Conservation (phyloP, 257 asterid genomes). For the Solanum medicagineum region DNA sequence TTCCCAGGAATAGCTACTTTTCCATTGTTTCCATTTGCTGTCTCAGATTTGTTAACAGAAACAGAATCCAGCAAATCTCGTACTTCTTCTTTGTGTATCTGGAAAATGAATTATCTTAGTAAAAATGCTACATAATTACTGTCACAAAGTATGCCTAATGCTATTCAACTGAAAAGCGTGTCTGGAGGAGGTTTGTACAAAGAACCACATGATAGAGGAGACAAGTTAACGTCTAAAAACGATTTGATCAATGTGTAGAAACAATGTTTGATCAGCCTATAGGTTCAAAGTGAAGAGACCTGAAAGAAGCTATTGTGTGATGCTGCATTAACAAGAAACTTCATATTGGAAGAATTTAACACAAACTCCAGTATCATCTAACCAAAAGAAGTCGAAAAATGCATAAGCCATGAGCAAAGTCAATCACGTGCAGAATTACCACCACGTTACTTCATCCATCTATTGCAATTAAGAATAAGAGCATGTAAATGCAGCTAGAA, state of each 20-base stretch:
- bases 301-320: background rate
- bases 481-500: background rate
- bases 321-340: background rate
- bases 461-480: background rate
- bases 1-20: conserved; percentile 67
- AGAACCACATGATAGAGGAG: background rate
- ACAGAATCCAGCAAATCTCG: conserved; percentile 72
- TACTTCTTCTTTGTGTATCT: conserved; percentile 99
- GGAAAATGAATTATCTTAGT: conserved; percentile 5
- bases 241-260: background rate
- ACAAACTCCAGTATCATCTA: background rate
- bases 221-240: background rate
- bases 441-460: background rate
- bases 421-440: background rate
- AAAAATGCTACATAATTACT: background rate
- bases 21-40: conserved; percentile 58
- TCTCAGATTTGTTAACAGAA: conserved; percentile 43
- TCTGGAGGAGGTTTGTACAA: background rate
- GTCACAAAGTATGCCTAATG: background rate
- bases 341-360: background rate
- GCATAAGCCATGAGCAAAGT: background rate
- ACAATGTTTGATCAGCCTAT: background rate
- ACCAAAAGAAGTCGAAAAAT: background rate
- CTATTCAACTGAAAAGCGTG: background rate
- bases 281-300: background rate